phyloP scores from a whole-genome alignment of 2,329 filamentous ascomycete species.

The Mycocentrospora acerina region DNA sequence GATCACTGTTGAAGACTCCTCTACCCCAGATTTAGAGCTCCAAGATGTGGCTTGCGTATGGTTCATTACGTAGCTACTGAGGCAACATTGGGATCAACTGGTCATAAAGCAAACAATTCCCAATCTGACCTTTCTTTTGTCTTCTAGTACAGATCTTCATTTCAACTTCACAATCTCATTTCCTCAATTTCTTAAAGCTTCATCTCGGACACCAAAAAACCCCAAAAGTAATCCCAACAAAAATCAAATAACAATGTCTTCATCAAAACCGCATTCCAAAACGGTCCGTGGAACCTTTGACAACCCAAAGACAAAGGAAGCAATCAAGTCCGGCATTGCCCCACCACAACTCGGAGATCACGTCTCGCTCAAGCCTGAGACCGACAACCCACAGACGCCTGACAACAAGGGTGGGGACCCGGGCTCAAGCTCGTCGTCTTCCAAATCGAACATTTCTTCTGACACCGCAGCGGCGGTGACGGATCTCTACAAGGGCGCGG shows the following conservation, averaged over 20 bases:
- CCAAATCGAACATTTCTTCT: slow-evolving; percentile 7
- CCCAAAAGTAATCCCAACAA: too few relatives aligned
- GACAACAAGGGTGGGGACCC: slow-evolving; percentile 1
- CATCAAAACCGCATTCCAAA: slow-evolving; percentile 24
- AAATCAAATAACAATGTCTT: slow-evolving; percentile 3
- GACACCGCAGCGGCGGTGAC: slow-evolving; percentile 10
- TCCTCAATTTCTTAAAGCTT: too few relatives aligned
- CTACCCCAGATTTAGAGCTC: slow-evolving; percentile 5
- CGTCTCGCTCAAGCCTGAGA: slow-evolving; percentile 24
- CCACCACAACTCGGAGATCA: slow-evolving; percentile 26
- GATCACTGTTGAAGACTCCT: slow-evolving; percentile 4
- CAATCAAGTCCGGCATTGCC: slow-evolving; percentile 13
- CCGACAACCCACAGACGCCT: slow-evolving; percentile 11
- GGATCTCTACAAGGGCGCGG: slow-evolving; percentile 5
- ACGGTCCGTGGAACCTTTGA: slow-evolving; percentile 36
- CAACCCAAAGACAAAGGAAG: slow-evolving; percentile 29
- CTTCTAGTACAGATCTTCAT: too few relatives aligned
- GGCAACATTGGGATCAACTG: too few relatives aligned
- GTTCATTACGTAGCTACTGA: too few relatives aligned
- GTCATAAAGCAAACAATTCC: too few relatives aligned
- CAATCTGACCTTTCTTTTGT: too few relatives aligned
- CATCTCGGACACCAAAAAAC: too few relatives aligned
- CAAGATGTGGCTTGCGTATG: too few relatives aligned
- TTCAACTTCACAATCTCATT: too few relatives aligned
- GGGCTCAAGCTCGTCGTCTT: slow-evolving; percentile 5